Conservation (phyloP, 495 filamentous ascomycete species). For the Neurospora sp. region DNA sequence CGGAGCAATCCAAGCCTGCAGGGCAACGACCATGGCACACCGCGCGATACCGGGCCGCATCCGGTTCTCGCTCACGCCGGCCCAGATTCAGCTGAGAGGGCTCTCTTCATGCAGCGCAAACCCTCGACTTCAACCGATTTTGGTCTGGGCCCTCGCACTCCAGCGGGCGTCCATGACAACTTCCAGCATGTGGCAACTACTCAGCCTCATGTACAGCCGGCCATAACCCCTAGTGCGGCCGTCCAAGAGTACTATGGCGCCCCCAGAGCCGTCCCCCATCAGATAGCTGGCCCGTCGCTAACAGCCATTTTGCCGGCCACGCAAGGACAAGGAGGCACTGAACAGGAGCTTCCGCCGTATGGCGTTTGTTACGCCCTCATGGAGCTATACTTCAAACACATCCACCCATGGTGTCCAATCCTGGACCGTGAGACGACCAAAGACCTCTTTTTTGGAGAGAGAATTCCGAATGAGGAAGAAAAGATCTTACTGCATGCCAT, state of each 20-base stretch:
- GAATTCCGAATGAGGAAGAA: slow-evolving; percentile 66
- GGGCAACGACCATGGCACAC: slow-evolving; percentile 35
- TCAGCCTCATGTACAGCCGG: slow-evolving; percentile 22
- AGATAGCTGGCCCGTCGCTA: slow-evolving; percentile 24
- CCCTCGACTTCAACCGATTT: slow-evolving; percentile 37
- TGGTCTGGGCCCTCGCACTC: slow-evolving; percentile 11
- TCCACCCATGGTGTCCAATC: slow-evolving; percentile 88
- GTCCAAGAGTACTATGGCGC: slow-evolving; percentile 39
- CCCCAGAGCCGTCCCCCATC: background rate
- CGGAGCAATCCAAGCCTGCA: slow-evolving; percentile 32
- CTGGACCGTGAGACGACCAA: slow-evolving; percentile 70
- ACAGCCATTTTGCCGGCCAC: slow-evolving; percentile 28
- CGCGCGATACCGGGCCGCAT: slow-evolving; percentile 30
- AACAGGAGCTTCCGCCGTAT: slow-evolving; percentile 75
- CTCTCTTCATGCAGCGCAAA: slow-evolving; percentile 48
- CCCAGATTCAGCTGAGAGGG: slow-evolving; percentile 43
- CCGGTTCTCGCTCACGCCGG: slow-evolving; percentile 24
- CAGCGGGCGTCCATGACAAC: slow-evolving; percentile 18
- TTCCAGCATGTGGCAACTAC: slow-evolving; percentile 17
- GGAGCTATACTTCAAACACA: slow-evolving; percentile 82
- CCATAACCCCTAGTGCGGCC: slow-evolving; percentile 17
- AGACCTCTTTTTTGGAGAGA: slow-evolving; percentile 70
- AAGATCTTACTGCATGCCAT: slow-evolving; percentile 78
- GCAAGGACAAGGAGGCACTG: slow-evolving; percentile 36
- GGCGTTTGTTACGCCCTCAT: slow-evolving; percentile 72